A percentile compares a stretch with the other conserved stretches of the same genome.
These are phyloP conservation scores for Fusarium sp. DNA, from an alignment of 2,329 filamentous ascomycete species.

Conservation along the genomic window DNA sequence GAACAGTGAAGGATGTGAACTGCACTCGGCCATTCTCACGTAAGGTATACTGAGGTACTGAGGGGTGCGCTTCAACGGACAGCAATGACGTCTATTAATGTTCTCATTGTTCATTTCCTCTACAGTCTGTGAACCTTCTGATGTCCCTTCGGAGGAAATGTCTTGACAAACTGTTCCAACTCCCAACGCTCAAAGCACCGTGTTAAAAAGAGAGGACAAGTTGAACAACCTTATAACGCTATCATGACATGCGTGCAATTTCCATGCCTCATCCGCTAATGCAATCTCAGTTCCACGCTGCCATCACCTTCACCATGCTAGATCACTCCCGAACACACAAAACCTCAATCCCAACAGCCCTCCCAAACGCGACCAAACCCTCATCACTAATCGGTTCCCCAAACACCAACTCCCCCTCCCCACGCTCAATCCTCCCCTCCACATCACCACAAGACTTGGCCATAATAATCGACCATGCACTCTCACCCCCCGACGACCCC, in stretches of 20 bases:
- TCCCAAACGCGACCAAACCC: not conserved
- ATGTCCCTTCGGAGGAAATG: not conserved
- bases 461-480: not conserved
- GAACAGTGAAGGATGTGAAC: not conserved
- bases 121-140: not conserved
- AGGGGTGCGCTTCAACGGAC: too few species aligned
- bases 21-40: not conserved
- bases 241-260: rapidly evolving
- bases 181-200: rapidly evolving
- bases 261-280: not conserved
- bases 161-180: not conserved
- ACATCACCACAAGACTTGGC: not conserved
- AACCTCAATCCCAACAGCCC: not conserved
- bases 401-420: not conserved
- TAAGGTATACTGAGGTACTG: not conserved
- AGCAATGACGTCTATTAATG: rapidly evolving
- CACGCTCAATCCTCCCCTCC: not conserved
- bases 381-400: not conserved
- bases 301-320: too few species aligned
- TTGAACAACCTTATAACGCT: rapidly evolving
- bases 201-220: not conserved
- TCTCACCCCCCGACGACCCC: not conserved
- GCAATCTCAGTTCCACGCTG: not conserved
- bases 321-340: not conserved
- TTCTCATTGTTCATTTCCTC: rapidly evolving